Conservation (phyloP, 1,284 basidiomycete species). For the Vanrija sp. region DNA sequence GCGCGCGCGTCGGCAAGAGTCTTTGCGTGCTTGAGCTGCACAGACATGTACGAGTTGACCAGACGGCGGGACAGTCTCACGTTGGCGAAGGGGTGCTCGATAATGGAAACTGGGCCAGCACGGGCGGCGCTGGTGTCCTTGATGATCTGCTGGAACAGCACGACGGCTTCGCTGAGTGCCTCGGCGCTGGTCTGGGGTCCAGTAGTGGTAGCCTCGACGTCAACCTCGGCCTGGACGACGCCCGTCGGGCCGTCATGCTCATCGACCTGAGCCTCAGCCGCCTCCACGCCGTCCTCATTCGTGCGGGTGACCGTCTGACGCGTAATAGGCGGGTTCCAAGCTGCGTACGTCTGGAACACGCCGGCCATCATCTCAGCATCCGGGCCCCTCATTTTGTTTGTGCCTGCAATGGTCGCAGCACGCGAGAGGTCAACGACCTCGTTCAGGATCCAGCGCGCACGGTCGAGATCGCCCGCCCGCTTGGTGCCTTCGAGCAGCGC, state of each 20-base stretch:
- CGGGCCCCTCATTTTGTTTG: slow-evolving; percentile 45
- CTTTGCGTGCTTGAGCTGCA: slow-evolving; percentile 55
- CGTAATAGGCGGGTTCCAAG: slow-evolving; percentile 59
- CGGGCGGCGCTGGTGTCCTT: slow-evolving; percentile 49
- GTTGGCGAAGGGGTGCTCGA: slow-evolving; percentile 55
- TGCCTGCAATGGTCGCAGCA: slow-evolving; percentile 4
- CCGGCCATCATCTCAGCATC: slow-evolving; percentile 74
- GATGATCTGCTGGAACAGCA: slow-evolving; percentile 67
- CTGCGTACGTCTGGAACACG: slow-evolving; percentile 82
- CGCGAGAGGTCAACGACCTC: slow-evolving; percentile 62
- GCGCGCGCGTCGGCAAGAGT: slow-evolving; percentile 53
- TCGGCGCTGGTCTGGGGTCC: slow-evolving; percentile 65
- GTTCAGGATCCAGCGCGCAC: slow-evolving; percentile 85
- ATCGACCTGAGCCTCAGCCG: neutral
- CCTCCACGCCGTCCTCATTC: neutral
- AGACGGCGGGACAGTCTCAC: slow-evolving; percentile 64
- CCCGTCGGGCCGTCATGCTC: slow-evolving; percentile 1
- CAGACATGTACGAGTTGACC: slow-evolving; percentile 76
- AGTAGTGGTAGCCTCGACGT: neutral
- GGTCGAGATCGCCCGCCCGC: slow-evolving; percentile 72
- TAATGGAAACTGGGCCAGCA: slow-evolving; percentile 16
- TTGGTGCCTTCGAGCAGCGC: slow-evolving; percentile 87
- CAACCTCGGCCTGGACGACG: neutral
- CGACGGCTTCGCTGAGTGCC: slow-evolving; percentile 65
- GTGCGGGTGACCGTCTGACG: slow-evolving; percentile 9